phyloP scores from a whole-genome alignment of 148 eudicot genomes.

The Rhododendron molle region DNA sequence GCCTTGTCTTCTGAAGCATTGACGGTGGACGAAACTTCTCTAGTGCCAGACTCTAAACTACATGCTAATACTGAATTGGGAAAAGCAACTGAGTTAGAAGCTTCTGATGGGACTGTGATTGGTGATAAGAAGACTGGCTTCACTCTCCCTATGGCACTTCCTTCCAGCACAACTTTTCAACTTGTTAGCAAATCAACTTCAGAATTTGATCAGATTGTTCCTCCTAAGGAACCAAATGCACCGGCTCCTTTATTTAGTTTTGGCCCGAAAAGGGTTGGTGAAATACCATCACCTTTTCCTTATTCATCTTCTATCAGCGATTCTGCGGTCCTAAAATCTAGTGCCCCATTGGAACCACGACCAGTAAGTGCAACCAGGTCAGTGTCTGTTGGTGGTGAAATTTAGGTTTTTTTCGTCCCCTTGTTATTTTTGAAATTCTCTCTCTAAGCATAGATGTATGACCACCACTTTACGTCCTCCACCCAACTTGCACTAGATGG shows the following conservation, averaged over 20 bases:
- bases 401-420: not conserved
- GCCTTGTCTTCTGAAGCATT: constrained; percentile 18
- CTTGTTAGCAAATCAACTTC: constrained; percentile 26
- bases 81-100: constrained; percentile 20
- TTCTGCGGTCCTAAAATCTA: constrained; percentile 16
- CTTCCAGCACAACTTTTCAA: constrained; percentile 15
- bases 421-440: not conserved
- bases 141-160: constrained; percentile 23
- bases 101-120: constrained; percentile 20
- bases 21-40: constrained; percentile 16
- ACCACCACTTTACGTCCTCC: not conserved
- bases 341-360: constrained; percentile 15
- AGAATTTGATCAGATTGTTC: constrained; percentile 18
- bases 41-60: constrained; percentile 18
- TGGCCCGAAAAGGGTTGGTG: constrained; percentile 25
- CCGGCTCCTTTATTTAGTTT: constrained; percentile 24
- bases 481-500: not conserved
- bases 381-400: not conserved
- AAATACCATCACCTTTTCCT: constrained; percentile 24
- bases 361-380: constrained; percentile 49
- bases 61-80: constrained; percentile 11
- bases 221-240: constrained; percentile 20
- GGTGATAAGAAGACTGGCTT: constrained; percentile 23
- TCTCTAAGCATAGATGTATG: not conserved
- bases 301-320: constrained; percentile 25